These are phyloP conservation scores for Oryza brachyantha DNA, from an alignment of 176 grass and related monocot species.

Conservation along the genomic window DNA sequence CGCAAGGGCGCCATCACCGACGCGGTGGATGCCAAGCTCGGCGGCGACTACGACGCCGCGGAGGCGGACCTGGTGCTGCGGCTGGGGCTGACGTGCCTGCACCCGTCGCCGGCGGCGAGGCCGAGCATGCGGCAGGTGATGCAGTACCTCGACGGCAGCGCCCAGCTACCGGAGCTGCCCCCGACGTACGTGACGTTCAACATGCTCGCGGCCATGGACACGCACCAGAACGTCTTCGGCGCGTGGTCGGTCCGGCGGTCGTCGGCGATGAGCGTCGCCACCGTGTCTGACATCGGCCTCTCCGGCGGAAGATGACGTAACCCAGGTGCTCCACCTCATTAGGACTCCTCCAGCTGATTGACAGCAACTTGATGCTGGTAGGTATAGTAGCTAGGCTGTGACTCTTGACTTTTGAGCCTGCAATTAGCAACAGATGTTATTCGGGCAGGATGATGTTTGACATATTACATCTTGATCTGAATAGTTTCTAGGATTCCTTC, in stretches of 20 bases:
- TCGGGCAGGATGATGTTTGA: neutral
- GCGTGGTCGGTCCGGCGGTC: slow-evolving; percentile 18
- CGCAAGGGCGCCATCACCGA: slow-evolving; percentile 29
- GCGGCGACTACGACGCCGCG: slow-evolving; percentile 8
- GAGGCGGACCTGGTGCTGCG: slow-evolving; percentile 32
- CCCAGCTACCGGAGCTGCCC: slow-evolving; percentile 27
- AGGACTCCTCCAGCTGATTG: neutral
- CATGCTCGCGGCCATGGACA: slow-evolving; percentile 15
- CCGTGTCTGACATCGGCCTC: slow-evolving; percentile 37
- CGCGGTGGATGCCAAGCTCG: slow-evolving; percentile 47
- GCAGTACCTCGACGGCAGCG: slow-evolving; percentile 41
- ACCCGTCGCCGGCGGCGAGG: slow-evolving; percentile 28
- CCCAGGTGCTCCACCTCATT: neutral
- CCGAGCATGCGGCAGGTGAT: slow-evolving; percentile 43
- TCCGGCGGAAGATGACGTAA: slow-evolving; percentile 25
- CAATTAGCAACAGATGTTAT: neutral
- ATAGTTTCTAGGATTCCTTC: neutral
- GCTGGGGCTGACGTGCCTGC: slow-evolving; percentile 44
- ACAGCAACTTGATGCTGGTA: neutral
- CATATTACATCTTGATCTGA: neutral
- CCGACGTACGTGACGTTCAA: slow-evolving; percentile 29
- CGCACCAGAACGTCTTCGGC: neutral
- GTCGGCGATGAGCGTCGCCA: neutral
- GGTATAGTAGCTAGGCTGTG: neutral
- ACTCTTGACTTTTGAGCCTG: neutral